These are phyloP conservation scores for Pseudogymnoascus sp. DNA, from an alignment of 2,329 filamentous ascomycete genomes.

Conservation along the genomic window DNA sequence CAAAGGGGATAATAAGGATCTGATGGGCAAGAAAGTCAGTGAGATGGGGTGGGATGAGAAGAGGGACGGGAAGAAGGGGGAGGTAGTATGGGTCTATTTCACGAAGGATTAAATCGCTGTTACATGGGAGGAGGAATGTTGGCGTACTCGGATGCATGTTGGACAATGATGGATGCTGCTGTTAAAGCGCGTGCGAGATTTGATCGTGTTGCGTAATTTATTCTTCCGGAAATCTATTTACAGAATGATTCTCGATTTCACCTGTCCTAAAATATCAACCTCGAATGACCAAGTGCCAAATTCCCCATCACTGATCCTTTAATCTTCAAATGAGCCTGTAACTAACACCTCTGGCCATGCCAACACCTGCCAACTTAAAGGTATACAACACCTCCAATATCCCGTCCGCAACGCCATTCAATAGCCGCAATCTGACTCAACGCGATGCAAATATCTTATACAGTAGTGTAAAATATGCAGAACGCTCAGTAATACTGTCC, in stretches of 20 bases:
- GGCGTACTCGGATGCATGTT: neutral
- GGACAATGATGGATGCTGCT: neutral
- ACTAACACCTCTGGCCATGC: neutral
- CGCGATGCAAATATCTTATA: neutral
- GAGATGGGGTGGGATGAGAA: slow-evolving; percentile 51
- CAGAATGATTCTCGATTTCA: neutral
- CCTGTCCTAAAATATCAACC: neutral
- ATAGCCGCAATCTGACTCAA: neutral
- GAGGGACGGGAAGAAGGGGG: slow-evolving; percentile 38
- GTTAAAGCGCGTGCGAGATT: neutral
- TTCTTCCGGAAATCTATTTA: neutral
- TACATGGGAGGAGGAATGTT: neutral
- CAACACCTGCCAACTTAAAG: neutral
- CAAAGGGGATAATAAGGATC: slow-evolving; percentile 39
- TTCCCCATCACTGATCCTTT: neutral
- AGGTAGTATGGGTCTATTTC: slow-evolving; percentile 53
- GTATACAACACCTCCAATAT: neutral
- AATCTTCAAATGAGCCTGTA: neutral
- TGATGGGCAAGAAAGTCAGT: slow-evolving; percentile 41
- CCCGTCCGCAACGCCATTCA: neutral
- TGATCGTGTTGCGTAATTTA: neutral
- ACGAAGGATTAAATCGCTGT: slow-evolving; percentile 34
- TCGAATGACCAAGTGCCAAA: neutral
- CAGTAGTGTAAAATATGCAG: neutral
- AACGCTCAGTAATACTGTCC: slow-evolving; percentile 1